phyloP scores from a whole-genome alignment of 306 rosid species.

The Parietaria judaica region DNA sequence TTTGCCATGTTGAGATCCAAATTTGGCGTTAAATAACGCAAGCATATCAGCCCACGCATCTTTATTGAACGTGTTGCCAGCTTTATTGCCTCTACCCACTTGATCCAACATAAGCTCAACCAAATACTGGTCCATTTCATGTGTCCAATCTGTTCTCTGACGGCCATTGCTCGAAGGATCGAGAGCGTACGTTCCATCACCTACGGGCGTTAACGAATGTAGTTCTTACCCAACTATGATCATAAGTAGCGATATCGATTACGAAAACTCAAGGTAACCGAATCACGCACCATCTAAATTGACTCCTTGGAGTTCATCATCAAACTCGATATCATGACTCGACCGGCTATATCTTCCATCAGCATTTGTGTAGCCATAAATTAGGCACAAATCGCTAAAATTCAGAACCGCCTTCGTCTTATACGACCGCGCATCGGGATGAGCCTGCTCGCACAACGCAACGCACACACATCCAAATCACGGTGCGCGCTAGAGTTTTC shows the following conservation, averaged over 20 bases:
- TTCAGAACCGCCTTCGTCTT: slow-evolving; percentile 49
- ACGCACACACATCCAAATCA: neutral
- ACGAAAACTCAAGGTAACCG: neutral
- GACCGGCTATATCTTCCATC: slow-evolving; percentile 85
- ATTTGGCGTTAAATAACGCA: slow-evolving; percentile 44
- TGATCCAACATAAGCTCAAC: slow-evolving; percentile 70
- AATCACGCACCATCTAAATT: slow-evolving; percentile 24
- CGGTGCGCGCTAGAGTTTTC: neutral
- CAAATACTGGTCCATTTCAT: slow-evolving; percentile 58
- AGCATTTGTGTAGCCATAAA: slow-evolving; percentile 52
- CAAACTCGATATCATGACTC: slow-evolving; percentile 58
- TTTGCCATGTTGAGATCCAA: slow-evolving; percentile 52
- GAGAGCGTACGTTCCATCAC: slow-evolving; percentile 33
- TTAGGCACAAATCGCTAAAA: slow-evolving; percentile 56
- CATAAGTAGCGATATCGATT: neutral
- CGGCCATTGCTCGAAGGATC: slow-evolving; percentile 42
- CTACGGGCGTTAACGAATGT: slow-evolving; percentile 29
- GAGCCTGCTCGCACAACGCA: slow-evolving; percentile 27
- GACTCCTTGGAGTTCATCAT: slow-evolving; percentile 42
- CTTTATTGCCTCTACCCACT: slow-evolving; percentile 48
- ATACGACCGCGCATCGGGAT: slow-evolving; percentile 56
- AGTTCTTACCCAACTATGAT: slow-evolving; percentile 1
- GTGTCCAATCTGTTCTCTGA: slow-evolving; percentile 51
- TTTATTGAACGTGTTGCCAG: slow-evolving; percentile 41
- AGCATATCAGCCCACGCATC: slow-evolving; percentile 68